A percentile compares a stretch with the other conserved stretches of the same genome.
These are phyloP conservation scores for Petasospora rhodanensis DNA, from an alignment of 1,139 yeast genomes.

Conservation along the genomic window DNA sequence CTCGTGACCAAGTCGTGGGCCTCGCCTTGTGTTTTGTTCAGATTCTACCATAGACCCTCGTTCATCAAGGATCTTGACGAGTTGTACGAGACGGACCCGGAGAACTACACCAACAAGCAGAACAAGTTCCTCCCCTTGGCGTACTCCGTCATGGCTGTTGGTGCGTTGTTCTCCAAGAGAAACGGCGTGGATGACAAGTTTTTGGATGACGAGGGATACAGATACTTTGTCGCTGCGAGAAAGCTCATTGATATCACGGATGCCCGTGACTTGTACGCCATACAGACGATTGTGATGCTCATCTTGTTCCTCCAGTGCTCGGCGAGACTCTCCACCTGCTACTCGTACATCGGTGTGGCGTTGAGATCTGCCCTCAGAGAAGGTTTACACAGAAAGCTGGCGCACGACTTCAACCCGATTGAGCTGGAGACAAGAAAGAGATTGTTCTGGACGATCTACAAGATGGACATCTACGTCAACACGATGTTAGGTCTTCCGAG, in stretches of 20 bases:
- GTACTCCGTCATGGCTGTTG: slow-evolving; percentile 71
- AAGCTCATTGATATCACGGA: slow-evolving; percentile 73
- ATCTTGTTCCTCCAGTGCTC: slow-evolving; percentile 85
- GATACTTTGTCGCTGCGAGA: slow-evolving; percentile 83
- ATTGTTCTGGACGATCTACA: slow-evolving; percentile 82
- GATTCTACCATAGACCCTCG: slow-evolving; percentile 86
- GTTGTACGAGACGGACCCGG: slow-evolving; percentile 62
- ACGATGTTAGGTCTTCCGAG: slow-evolving; percentile 87
- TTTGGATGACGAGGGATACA: slow-evolving; percentile 78
- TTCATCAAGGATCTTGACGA: slow-evolving; percentile 58
- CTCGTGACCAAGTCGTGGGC: slow-evolving; percentile 81
- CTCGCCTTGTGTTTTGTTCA: slow-evolving; percentile 78
- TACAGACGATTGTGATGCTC: slow-evolving; percentile 66
- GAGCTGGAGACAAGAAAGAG: slow-evolving; percentile 84
- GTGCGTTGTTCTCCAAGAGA: slow-evolving; percentile 57
- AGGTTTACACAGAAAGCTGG: slow-evolving; percentile 77
- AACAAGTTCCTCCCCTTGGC: slow-evolving; percentile 70
- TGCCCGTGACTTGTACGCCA: slow-evolving; percentile 57
- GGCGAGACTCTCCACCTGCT: slow-evolving; percentile 85
- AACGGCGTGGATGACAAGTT: slow-evolving; percentile 39
- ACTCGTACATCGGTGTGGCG: slow-evolving; percentile 90
- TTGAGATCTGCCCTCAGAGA: slow-evolving; percentile 81
- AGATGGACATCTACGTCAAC: slow-evolving; percentile 87
- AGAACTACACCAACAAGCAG: slow-evolving; percentile 60
- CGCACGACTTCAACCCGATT: slow-evolving; percentile 67